phyloP scores from a whole-genome alignment of 352 stramenopile species.

The Aphanomyces euteiches region DNA sequence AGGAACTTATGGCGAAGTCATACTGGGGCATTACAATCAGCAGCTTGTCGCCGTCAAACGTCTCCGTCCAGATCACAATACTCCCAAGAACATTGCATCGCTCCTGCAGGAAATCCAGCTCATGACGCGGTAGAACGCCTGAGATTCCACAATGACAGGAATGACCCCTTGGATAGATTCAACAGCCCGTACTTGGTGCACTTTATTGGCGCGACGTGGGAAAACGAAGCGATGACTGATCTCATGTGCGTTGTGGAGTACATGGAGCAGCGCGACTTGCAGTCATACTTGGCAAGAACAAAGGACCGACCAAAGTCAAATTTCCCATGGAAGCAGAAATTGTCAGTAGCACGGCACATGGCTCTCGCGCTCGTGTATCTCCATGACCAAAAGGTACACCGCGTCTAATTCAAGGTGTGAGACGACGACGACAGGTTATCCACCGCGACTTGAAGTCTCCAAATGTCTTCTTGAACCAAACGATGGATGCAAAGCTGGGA shows the following conservation, averaged over 20 bases:
- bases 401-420: background rate
- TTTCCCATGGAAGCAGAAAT: conserved; percentile 17
- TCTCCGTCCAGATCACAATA: conserved; percentile 28
- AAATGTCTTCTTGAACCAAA: conserved; percentile 24
- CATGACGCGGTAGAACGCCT: conserved; percentile 25
- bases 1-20: conserved; percentile 21
- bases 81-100: conserved; percentile 41
- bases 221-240: conserved; percentile 42
- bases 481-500: conserved; percentile 21
- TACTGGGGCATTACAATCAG: conserved; percentile 22
- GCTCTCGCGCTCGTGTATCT: conserved; percentile 17
- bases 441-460: conserved; percentile 26
- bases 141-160: background rate
- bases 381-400: conserved; percentile 21
- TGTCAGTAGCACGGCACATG: conserved; percentile 14
- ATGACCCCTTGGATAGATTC: conserved; percentile 31
- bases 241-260: conserved; percentile 63
- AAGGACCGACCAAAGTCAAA: background rate
- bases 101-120: conserved; percentile 62
- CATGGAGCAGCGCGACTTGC: conserved; percentile 53
- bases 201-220: conserved; percentile 59
- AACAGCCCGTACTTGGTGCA: conserved; percentile 48
- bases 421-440: conserved; percentile 10
- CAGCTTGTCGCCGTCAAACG: conserved; percentile 26
- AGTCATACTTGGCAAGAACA: conserved; percentile 36